Conservation (phyloP, 257 asterid species). For the Solanum peruvianum region DNA sequence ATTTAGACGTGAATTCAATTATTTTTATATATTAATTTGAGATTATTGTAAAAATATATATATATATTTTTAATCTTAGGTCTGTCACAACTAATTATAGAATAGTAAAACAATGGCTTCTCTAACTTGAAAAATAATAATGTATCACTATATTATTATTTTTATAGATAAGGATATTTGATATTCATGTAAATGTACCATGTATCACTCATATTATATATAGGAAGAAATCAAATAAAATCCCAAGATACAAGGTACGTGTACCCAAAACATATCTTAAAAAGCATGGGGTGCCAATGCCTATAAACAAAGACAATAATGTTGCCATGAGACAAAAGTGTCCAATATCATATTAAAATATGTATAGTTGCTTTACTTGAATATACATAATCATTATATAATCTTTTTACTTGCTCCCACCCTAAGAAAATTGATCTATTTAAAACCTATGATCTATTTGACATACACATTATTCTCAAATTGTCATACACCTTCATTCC, state of each 20-base stretch:
- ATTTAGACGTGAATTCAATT: rapidly evolving
- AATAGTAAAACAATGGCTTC: neutral
- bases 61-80: rapidly evolving
- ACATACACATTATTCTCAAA: neutral
- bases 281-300: neutral
- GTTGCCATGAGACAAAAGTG: neutral
- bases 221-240: neutral
- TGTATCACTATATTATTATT: neutral
- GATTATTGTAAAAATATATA: rapidly evolving
- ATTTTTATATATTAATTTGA: neutral
- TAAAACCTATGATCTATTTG: neutral
- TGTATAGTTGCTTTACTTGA: neutral
- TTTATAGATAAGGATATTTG: neutral
- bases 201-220: neutral
- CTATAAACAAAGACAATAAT: neutral
- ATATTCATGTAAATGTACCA: neutral
- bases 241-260: neutral
- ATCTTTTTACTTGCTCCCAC: neutral
- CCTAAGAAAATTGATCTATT: neutral
- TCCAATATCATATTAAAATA: neutral
- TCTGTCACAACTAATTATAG: rapidly evolving
- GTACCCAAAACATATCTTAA: neutral
- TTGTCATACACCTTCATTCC: neutral
- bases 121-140: neutral
- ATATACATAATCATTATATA: no score